Evolutionary conservation across 164 flowering plant genomes (phyloP).

Genomic region (Brasenia schreberi): DNA sequence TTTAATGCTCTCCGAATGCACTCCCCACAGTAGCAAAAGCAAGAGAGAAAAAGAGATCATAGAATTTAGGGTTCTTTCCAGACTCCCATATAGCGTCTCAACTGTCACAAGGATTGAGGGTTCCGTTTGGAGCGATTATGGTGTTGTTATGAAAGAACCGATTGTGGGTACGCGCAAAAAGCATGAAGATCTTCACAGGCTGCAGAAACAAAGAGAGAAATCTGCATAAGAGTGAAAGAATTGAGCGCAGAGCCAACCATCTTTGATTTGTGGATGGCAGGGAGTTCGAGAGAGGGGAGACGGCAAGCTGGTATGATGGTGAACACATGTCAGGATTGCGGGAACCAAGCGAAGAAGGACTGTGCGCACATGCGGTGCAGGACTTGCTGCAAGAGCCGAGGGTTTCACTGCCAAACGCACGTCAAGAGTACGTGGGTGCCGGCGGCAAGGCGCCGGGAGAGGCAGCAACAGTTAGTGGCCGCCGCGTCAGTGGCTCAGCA

Average conservation of each 20-base stretch:
- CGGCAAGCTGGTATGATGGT: neutral
- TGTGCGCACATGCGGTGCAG: constrained; percentile 63
- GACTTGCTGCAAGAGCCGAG: constrained; percentile 79
- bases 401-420: constrained; percentile 62
- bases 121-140: neutral
- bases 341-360: constrained; percentile 85
- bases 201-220: neutral
- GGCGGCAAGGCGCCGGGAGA: constrained; percentile 58
- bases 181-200: neutral
- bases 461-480: constrained; percentile 42
- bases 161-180: neutral
- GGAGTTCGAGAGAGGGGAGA: neutral
- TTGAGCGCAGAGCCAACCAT: neutral
- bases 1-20: constrained; percentile 19
- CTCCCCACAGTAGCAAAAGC: neutral
- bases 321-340: constrained; percentile 68
- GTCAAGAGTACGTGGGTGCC: constrained; percentile 88
- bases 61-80: neutral
- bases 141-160: neutral
- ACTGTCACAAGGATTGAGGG: neutral
- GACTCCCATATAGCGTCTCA: neutral
- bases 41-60: neutral
- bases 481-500: constrained; percentile 22
- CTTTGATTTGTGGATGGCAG: neutral
- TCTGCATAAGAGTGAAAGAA: neutral